These are phyloP conservation scores for Epicoccum sorghinum DNA, from an alignment of 2,329 filamentous ascomycete genomes.

Conservation along the genomic window DNA sequence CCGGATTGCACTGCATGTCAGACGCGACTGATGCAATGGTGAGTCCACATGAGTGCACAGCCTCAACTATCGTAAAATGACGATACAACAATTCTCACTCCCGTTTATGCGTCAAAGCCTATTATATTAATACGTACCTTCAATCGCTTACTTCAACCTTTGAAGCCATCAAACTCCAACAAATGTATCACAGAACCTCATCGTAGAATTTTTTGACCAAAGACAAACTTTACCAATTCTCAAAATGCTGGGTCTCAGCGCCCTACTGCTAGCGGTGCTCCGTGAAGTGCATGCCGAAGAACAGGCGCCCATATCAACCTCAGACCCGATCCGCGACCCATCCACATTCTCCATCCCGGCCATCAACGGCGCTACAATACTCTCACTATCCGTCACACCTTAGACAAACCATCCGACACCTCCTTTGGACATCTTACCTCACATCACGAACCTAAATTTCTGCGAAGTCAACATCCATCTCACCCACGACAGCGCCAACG, in stretches of 20 bases:
- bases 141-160: too few species aligned
- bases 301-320: background rate
- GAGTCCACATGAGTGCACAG: too few species aligned
- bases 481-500: conserved; percentile 26
- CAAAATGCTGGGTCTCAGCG: background rate
- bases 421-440: background rate
- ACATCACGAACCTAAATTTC: background rate
- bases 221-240: background rate
- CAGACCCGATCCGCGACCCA: background rate
- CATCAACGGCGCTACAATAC: background rate
- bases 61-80: too few species aligned
- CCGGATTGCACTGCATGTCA: too few species aligned
- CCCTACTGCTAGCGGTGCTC: background rate
- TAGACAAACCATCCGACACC: background rate
- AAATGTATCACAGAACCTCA: too few species aligned
- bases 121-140: too few species aligned
- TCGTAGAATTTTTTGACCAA: background rate
- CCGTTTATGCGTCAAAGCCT: too few species aligned
- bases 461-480: conserved; percentile 48
- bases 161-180: too few species aligned
- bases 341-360: background rate
- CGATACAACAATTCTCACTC: too few species aligned
- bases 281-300: background rate
- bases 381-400: background rate
- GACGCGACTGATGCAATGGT: too few species aligned